A percentile compares a stretch with the other conserved stretches of the same genome.
Conservation (phyloP, 306 rosid species). For the Glycine tomentella region DNA sequence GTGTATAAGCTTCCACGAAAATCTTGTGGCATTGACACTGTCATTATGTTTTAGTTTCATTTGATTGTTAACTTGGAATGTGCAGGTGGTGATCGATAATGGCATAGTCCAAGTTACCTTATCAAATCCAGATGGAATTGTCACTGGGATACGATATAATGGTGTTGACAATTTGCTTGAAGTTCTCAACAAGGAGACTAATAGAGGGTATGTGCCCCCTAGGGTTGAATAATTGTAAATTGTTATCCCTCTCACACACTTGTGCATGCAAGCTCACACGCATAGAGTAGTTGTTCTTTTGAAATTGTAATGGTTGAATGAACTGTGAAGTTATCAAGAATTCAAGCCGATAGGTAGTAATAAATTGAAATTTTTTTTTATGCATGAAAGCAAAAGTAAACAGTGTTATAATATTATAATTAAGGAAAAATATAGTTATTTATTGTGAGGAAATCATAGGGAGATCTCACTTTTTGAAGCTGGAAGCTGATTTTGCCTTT, state of each 20-base stretch:
- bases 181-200: slow-evolving; percentile 77
- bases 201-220: slow-evolving; percentile 73
- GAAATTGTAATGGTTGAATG: slow-evolving; percentile 11
- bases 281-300: neutral
- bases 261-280: too few relatives aligned
- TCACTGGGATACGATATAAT: slow-evolving; percentile 77
- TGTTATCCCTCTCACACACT: slow-evolving; percentile 11
- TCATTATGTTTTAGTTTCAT: neutral
- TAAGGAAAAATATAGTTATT: neutral
- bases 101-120: slow-evolving; percentile 88
- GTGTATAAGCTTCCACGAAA: too few relatives aligned
- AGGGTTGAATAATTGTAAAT: neutral
- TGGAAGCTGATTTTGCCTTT: slow-evolving; percentile 47
- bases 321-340: slow-evolving; percentile 5
- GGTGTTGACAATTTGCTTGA: slow-evolving; percentile 91
- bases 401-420: slow-evolving; percentile 22
- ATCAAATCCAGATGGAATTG: slow-evolving; percentile 87
- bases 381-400: too few relatives aligned
- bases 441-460: slow-evolving; percentile 30
- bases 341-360: slow-evolving; percentile 14
- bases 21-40: neutral
- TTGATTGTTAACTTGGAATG: neutral
- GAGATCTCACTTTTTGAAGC: slow-evolving; percentile 14
- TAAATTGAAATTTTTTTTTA: too few relatives aligned
- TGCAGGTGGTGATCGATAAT: slow-evolving; percentile 94